Percentiles rank a stretch among this genome's conserved stretches.
Conservation (phyloP, 202 grass and related monocot species). For the Schoenoplectus tabernaemontani region DNA sequence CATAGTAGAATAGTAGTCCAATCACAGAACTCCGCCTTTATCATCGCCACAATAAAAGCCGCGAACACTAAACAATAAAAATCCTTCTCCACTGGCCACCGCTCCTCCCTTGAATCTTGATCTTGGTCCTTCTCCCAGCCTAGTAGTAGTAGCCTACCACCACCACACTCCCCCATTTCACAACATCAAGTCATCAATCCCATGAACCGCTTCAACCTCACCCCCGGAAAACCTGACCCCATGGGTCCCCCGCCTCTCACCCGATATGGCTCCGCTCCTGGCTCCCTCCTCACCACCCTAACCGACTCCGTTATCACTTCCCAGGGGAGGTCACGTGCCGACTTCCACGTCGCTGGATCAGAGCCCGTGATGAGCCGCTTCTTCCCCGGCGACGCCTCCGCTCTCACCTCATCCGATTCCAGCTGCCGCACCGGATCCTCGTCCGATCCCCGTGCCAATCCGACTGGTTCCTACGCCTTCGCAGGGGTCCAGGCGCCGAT, state of each 20-base stretch:
- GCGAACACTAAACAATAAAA: background rate
- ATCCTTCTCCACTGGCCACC: background rate
- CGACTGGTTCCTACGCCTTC: slow-evolving; percentile 4
- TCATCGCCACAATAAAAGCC: background rate
- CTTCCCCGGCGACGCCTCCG: slow-evolving; percentile 55
- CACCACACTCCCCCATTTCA: background rate
- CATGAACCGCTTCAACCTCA: slow-evolving; percentile 48
- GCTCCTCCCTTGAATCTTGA: background rate
- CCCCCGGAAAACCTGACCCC: background rate
- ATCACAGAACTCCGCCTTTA: background rate
- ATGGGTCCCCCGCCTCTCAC: slow-evolving; percentile 22
- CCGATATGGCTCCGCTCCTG: slow-evolving; percentile 55
- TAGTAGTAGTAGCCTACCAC: too few species aligned
- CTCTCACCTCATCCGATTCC: slow-evolving; percentile 66
- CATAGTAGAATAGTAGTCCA: too few species aligned
- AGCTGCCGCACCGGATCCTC: slow-evolving; percentile 46
- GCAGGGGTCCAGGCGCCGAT: background rate
- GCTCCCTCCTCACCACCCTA: slow-evolving; percentile 48
- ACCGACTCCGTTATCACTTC: slow-evolving; percentile 42
- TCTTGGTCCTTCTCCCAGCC: background rate
- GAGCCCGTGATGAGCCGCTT: slow-evolving; percentile 33
- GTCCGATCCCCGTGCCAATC: slow-evolving; percentile 33
- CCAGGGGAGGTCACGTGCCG: background rate
- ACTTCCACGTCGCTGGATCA: background rate
- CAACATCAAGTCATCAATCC: background rate